A percentile compares a stretch with the other conserved stretches of the same genome.
Evolutionary conservation across 2,329 filamentous ascomycete genomes (phyloP).

Genomic region (Bipolaris gigantea): DNA sequence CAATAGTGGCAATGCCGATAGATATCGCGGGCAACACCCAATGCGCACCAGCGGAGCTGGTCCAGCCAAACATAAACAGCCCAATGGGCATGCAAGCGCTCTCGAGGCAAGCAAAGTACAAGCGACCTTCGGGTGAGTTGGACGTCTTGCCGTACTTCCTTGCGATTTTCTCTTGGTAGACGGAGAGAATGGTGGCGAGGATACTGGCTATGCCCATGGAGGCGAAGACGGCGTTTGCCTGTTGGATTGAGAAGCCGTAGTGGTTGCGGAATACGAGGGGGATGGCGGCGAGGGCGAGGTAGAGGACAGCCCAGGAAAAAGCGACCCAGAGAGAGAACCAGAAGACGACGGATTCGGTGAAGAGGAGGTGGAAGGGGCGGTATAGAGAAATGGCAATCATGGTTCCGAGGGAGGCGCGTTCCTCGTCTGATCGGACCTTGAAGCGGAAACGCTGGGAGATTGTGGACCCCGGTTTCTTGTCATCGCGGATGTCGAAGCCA

Average conservation of each 20-base stretch:
- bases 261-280: conserved; percentile 73
- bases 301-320: conserved; percentile 88
- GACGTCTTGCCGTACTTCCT: conserved; percentile 47
- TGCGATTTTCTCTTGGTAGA: conserved; percentile 72
- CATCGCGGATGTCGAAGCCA: conserved; percentile 54
- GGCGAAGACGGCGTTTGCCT: conserved; percentile 72
- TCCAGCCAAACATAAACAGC: conserved; percentile 80
- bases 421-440: conserved; percentile 78
- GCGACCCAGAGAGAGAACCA: conserved; percentile 88
- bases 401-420: conserved; percentile 65
- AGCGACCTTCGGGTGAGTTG: conserved; percentile 67
- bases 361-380: conserved; percentile 75
- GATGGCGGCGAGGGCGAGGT: conserved; percentile 79
- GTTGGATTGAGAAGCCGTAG: conserved; percentile 67
- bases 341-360: conserved; percentile 78
- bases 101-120: conserved; percentile 83
- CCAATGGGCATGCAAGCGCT: conserved; percentile 75
- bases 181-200: conserved; percentile 68
- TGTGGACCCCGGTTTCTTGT: conserved; percentile 28
- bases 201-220: conserved; percentile 69
- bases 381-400: conserved; percentile 76
- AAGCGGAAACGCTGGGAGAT: conserved; percentile 67
- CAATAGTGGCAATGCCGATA: conserved; percentile 77
- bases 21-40: conserved; percentile 74
- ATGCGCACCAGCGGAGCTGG: conserved; percentile 61